Evolutionary conservation across 139 green algal genomes (phyloP).

Genomic region (Spirogloea muscicola): DNA sequence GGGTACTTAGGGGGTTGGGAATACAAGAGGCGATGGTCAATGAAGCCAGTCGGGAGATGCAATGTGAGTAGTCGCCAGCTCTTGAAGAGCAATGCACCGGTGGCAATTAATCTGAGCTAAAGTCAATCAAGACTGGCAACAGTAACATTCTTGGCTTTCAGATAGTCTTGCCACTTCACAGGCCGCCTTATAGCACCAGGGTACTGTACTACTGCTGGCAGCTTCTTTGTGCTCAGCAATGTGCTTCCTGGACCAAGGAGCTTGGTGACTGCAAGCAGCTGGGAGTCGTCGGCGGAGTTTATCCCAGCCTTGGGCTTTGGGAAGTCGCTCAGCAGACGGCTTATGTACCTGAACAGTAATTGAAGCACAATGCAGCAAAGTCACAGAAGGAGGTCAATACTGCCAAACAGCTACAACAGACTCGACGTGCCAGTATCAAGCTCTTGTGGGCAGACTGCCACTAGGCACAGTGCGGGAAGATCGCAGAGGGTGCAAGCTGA

Average conservation of each 20-base stretch:
- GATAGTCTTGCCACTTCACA: neutral
- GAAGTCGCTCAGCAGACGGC: constrained; percentile 10
- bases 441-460: neutral
- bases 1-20: too few relatives aligned
- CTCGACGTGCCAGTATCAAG: constrained; percentile 5
- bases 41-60: too few relatives aligned
- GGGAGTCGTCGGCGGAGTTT: neutral
- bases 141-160: constrained; percentile 10
- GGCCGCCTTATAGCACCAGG: neutral
- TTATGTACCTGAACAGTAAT: constrained; percentile 18
- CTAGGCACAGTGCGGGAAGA: neutral
- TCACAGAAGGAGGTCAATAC: neutral
- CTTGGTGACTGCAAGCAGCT: neutral
- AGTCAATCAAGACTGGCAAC: too few relatives aligned
- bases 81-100: too few relatives aligned
- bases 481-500: too few relatives aligned
- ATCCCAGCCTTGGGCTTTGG: constrained; percentile 13
- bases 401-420: neutral
- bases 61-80: too few relatives aligned
- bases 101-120: too few relatives aligned
- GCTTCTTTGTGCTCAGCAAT: constrained; percentile 68
- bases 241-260: constrained; percentile 58
- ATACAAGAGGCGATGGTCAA: too few relatives aligned
- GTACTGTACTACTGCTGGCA: constrained; percentile 1
- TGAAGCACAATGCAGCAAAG: constrained; percentile 50